Evolutionary conservation across 805 yeast species (phyloP), one percentile per base, ranked within the genome.

Genomic region (Cyberlindnera bimundalis): DNA sequence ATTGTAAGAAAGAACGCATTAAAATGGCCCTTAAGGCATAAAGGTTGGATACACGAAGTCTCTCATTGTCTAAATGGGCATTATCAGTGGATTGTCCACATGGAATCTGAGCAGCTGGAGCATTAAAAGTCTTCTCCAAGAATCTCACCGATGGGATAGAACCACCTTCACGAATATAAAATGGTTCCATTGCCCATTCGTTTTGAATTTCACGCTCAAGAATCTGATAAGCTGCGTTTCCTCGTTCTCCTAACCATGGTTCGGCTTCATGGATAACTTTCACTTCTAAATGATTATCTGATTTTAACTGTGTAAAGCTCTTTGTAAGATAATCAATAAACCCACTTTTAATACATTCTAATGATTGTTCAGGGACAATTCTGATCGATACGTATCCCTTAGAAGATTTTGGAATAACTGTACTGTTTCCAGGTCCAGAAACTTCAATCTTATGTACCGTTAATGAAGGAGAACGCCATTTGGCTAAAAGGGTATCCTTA

Each of bases 71-170:
- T 53, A 91, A 73, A 67, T 91, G 99, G 1, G 97, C 98, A 55
- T 88, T 87, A 60, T 93, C 98, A 31, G 93, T 79, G 2, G 91
- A 76, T 65, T 91, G 99, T 0, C 98, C 99, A 57, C 97, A 88
- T 2, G 99, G 98, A 25, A 93, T 76, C 61, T 93, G 98, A 1
- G 91, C 95, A 2, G 96, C 98, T 19, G 87, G 86, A 3, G 98
- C 96, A 38, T 72, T 62, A 50, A 91, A 85, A 11, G 74, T 68
- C 60, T 85, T 85, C 54, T 91, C 99, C 49, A 91, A 65, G 45
- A 83, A 84, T 47, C 96, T 66, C 7, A 93, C 80, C 10, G 91
- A 82, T 2, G 99, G 97, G 59, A 91, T 89, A 0, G 97, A 87
- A 0, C 99, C 99, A 46, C 99, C 99, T 66, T 93, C 99, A 50